Percentiles rank a stretch among this genome's conserved stretches.
These are phyloP conservation scores for Dalbergia cultrata DNA, from an alignment of 306 rosid species.

Conservation along the genomic window DNA sequence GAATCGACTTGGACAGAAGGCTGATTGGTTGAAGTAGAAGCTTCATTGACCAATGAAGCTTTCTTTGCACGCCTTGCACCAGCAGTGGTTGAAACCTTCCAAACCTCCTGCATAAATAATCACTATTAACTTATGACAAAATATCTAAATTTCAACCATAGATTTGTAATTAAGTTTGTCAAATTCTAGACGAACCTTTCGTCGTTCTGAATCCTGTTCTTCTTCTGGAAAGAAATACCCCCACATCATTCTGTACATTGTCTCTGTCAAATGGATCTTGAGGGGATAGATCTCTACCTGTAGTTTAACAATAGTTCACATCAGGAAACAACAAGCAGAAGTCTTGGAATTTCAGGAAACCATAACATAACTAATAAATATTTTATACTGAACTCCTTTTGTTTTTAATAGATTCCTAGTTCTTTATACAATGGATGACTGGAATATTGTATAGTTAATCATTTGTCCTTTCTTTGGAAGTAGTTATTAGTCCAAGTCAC, in stretches of 20 bases:
- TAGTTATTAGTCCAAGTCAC: slow-evolving; percentile 12
- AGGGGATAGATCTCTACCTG: slow-evolving; percentile 95
- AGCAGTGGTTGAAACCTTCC: slow-evolving; percentile 97
- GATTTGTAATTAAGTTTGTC: slow-evolving; percentile 27
- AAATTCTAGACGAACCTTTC: slow-evolving; percentile 74
- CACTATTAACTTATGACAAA: slow-evolving; percentile 32
- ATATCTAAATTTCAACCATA: slow-evolving; percentile 35
- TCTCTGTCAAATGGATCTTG: slow-evolving; percentile 92
- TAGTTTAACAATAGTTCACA: slow-evolving; percentile 40
- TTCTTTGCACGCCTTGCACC: slow-evolving; percentile 88
- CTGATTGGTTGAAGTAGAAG: slow-evolving; percentile 60
- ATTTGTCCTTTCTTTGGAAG: neutral
- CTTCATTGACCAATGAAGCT: slow-evolving; percentile 67
- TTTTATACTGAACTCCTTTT: neutral
- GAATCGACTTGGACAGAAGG: slow-evolving; percentile 59
- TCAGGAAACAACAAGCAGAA: slow-evolving; percentile 47
- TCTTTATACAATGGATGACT: slow-evolving; percentile 7
- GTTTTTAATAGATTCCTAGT: neutral
- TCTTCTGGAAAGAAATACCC: slow-evolving; percentile 92
- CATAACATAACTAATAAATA: slow-evolving; percentile 19
- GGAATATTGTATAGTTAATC: neutral
- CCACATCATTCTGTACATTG: slow-evolving; percentile 98
- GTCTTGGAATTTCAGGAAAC: slow-evolving; percentile 31
- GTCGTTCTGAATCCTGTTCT: slow-evolving; percentile 83
- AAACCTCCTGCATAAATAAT: slow-evolving; percentile 77